Evolutionary conservation across 306 rosid genomes (phyloP).

Genomic region (barrel medic (Medicago truncatula)): MtrunA17r5.0-ANR NC_053042.1:7301501-7302000

Average conservation of each 20-base stretch:
- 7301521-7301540: not conserved
- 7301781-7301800: not conserved
- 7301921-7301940: too few species aligned
- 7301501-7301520: constrained; percentile 21
- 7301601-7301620: not conserved
- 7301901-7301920: not conserved
- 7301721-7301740: too few species aligned
- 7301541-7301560: not conserved
- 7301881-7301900: not conserved
- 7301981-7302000: too few species aligned
- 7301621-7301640: not conserved
- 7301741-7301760: too few species aligned
- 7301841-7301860: constrained; percentile 7
- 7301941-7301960: too few species aligned
- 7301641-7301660: too few species aligned
- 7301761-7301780: too few species aligned
- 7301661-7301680: not conserved
- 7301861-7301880: not conserved
- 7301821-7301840: not conserved
- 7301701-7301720: constrained; percentile 17
- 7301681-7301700: not conserved
- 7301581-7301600: constrained; percentile 34
- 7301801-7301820: not conserved
- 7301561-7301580: constrained; percentile 42
- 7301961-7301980: too few species aligned